Percentiles rank a stretch among this genome's conserved stretches.
These are phyloP conservation scores for Paratinospora sagittata DNA, from an alignment of 164 flowering plant species.

Conservation along the genomic window DNA sequence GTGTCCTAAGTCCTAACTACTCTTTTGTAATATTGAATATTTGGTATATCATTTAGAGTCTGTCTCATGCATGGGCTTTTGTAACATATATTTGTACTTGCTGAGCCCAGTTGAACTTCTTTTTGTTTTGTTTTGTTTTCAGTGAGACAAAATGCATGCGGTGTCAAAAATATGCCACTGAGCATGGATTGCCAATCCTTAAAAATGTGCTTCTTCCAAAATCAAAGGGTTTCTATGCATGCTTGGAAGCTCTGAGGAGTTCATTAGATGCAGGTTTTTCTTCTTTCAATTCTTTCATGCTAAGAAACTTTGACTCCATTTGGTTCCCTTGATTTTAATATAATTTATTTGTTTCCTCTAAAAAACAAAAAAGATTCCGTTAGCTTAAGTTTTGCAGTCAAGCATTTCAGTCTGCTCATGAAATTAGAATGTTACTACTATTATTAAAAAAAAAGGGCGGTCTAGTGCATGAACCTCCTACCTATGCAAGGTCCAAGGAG, in stretches of 20 bases:
- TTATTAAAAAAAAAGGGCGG: no score
- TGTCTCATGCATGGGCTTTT: background rate
- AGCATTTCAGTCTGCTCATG: background rate
- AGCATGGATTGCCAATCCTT: slow-evolving; percentile 66
- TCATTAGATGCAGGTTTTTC: slow-evolving; percentile 84
- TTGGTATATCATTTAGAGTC: background rate
- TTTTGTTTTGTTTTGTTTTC: slow-evolving; percentile 16
- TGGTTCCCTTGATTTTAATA: no score
- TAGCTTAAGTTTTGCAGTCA: no score
- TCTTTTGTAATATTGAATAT: background rate
- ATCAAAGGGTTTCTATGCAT: slow-evolving; percentile 68
- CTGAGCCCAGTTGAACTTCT: background rate
- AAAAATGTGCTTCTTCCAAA: slow-evolving; percentile 79
- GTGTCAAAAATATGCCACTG: slow-evolving; percentile 62
- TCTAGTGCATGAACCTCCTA: no score
- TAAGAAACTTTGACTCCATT: background rate
- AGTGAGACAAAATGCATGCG: slow-evolving; percentile 73
- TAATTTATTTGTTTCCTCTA: background rate
- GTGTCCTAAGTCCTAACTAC: no score
- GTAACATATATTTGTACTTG: background rate
- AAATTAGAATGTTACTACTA: background rate
- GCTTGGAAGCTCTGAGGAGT: slow-evolving; percentile 53
- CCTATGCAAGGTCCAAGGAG: no score
- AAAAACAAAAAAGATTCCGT: no score
- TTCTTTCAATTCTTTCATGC: background rate